phyloP scores from a whole-genome alignment of 495 filamentous ascomycete genomes.

The Hyaloscypha hepaticicola region DNA sequence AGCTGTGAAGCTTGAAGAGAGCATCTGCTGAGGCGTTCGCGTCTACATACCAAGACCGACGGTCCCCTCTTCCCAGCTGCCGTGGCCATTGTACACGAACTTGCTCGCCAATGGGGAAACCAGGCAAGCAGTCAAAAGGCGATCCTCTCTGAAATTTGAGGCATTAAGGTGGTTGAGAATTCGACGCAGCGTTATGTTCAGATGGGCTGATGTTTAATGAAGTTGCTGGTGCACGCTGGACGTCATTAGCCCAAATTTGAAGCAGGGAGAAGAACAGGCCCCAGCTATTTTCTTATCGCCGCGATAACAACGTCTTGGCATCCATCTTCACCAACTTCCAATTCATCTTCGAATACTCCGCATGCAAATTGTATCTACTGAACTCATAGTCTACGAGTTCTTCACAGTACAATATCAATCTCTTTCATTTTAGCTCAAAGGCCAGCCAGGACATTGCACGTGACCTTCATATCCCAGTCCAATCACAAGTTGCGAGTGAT shows the following conservation, averaged over 20 bases:
- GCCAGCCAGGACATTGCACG: too few species aligned
- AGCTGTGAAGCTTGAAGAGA: neutral
- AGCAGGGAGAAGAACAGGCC: neutral
- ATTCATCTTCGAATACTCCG: too few species aligned
- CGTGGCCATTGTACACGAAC: slow-evolving; percentile 20
- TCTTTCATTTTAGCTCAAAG: too few species aligned
- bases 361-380: too few species aligned
- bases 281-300: neutral
- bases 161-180: neutral
- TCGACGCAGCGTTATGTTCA: neutral
- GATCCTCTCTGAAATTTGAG: neutral
- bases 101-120: neutral
- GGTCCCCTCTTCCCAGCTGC: slow-evolving; percentile 25
- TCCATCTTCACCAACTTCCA: too few species aligned
- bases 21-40: neutral
- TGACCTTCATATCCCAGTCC: neutral
- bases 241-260: neutral
- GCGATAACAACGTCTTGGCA: neutral
- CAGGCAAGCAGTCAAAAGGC: neutral
- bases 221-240: neutral
- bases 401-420: too few species aligned
- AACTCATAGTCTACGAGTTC: too few species aligned
- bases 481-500: neutral
- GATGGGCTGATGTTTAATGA: neutral
- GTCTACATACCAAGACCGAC: slow-evolving; percentile 28